Conservation (phyloP, 441 rosid genomes). For the Bocquillonia castaneifolia region DNA sequence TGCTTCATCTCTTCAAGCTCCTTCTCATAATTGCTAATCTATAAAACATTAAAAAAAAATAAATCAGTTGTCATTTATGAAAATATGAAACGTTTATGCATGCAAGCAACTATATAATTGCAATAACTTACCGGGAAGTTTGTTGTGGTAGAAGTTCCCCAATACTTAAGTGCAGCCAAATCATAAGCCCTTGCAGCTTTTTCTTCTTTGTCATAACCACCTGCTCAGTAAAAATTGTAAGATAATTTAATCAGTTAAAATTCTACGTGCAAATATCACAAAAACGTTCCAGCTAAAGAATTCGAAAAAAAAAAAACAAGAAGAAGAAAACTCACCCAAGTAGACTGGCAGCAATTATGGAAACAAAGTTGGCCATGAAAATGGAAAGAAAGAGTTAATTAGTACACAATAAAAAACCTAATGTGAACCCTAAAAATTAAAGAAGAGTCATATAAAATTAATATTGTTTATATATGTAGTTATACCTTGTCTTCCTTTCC, state of each 20-base stretch:
- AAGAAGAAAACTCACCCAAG: conserved; percentile 52
- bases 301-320: not conserved
- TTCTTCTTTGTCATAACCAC: conserved; percentile 99
- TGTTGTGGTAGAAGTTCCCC: conserved; percentile 95
- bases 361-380: conserved; percentile 22
- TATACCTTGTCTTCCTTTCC: conserved; percentile 98
- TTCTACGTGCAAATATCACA: not conserved
- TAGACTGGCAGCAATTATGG: conserved; percentile 51
- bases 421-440: conserved; percentile 4
- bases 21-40: conserved; percentile 89
- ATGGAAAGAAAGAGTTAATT: conserved; percentile 23
- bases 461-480: too few species aligned
- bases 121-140: conserved; percentile 61
- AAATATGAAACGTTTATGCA: not conserved
- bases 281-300: not conserved
- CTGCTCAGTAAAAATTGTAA: conserved; percentile 28
- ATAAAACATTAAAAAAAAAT: conserved; percentile 1
- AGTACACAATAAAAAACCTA: not conserved
- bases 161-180: conserved; percentile 86
- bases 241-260: not conserved
- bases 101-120: not conserved
- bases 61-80: not conserved
- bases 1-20: conserved; percentile 95
- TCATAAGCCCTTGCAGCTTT: conserved; percentile 98
- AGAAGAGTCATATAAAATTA: too few species aligned